These are phyloP conservation scores for Rheum nobile DNA, from an alignment of 148 eudicot species.

Conservation along the genomic window DNA sequence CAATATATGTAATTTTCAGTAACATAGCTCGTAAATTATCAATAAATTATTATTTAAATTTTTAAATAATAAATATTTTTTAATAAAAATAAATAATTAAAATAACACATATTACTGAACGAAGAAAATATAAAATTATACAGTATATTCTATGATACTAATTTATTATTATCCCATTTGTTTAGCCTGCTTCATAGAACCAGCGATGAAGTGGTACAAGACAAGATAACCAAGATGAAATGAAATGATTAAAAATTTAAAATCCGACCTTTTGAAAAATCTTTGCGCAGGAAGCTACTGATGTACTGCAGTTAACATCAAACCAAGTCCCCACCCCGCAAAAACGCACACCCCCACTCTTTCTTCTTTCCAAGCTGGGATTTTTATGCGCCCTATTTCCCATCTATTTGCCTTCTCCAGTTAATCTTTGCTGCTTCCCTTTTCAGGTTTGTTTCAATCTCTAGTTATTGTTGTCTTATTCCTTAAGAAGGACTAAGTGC, in stretches of 20 bases:
- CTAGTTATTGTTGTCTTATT: background rate
- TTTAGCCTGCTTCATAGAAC: no score
- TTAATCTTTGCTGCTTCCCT: background rate
- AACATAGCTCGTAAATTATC: no score
- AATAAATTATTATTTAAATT: no score
- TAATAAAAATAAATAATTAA: no score
- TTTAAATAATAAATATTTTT: no score
- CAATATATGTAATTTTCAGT: no score
- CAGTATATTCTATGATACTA: no score
- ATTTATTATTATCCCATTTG: no score
- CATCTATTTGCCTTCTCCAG: background rate
- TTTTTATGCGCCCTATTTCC: background rate
- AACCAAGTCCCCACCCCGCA: background rate
- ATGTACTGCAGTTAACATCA: background rate
- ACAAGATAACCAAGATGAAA: no score
- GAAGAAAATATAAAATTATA: no score
- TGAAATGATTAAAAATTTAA: background rate
- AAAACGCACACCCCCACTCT: background rate
- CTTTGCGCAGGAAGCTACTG: background rate
- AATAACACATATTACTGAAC: no score
- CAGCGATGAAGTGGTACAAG: no score
- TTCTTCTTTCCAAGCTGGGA: background rate
- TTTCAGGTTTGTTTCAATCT: conserved; percentile 4
- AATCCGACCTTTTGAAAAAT: background rate
- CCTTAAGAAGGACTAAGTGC: background rate